phyloP scores from a whole-genome alignment of 352 stramenopile genomes.

The Thraustochytrium sp. region DNA sequence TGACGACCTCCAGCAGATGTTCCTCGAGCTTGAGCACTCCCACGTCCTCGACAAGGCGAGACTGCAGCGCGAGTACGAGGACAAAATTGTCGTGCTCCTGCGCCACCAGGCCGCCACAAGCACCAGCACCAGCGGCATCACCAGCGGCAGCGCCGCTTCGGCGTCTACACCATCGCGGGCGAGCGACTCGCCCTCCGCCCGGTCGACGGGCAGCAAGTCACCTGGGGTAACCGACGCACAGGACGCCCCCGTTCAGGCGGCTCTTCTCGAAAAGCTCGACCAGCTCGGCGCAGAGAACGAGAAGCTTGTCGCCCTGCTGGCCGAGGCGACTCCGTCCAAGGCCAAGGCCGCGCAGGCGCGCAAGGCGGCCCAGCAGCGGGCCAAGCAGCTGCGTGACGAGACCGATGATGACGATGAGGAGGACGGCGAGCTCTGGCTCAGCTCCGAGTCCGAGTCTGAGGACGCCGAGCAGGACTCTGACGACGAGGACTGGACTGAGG shows the following conservation, averaged over 20 bases:
- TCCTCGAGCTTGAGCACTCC: constrained; percentile 15
- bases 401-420: constrained; percentile 7
- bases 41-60: background rate
- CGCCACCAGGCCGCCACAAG: background rate
- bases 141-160: background rate
- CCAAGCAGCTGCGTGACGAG: background rate
- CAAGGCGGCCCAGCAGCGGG: background rate
- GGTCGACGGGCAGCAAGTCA: too few relatives aligned
- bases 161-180: too few relatives aligned
- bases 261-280: constrained; percentile 10
- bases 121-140: background rate
- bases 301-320: background rate
- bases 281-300: constrained; percentile 1
- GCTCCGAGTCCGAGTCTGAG: constrained; percentile 19
- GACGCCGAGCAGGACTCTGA: constrained; percentile 7
- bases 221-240: too few relatives aligned
- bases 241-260: too few relatives aligned
- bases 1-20: constrained; percentile 39
- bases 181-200: too few relatives aligned
- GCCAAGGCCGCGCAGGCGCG: background rate
- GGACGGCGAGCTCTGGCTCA: background rate
- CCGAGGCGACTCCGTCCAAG: background rate
- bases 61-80: background rate
- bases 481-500: constrained; percentile 20
- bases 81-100: constrained; percentile 10